Evolutionary conservation across 2,329 filamentous ascomycete genomes (phyloP).

Genomic region (Septoria linicola): DNA sequence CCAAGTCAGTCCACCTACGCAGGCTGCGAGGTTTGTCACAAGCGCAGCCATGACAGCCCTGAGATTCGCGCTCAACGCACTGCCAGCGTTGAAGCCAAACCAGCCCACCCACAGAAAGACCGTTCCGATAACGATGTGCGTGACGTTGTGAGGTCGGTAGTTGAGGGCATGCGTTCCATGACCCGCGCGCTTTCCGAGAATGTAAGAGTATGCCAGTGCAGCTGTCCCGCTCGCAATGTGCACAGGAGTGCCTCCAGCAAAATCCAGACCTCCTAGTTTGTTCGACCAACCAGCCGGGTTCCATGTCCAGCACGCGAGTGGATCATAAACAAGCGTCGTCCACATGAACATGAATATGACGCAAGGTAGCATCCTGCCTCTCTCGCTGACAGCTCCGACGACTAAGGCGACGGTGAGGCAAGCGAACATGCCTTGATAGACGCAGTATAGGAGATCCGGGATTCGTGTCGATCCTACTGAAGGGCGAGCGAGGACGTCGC

Average conservation of each 20-base stretch:
- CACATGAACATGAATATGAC: slow-evolving; percentile 93
- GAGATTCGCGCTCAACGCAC: slow-evolving; percentile 71
- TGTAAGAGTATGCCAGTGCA: slow-evolving; percentile 84
- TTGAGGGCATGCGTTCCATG: slow-evolving; percentile 86
- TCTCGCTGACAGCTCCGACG: slow-evolving; percentile 80
- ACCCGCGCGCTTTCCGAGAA: slow-evolving; percentile 81
- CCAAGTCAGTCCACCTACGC: slow-evolving; percentile 83
- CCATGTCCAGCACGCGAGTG: slow-evolving; percentile 95
- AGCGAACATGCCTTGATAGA: slow-evolving; percentile 88
- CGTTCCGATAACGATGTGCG: slow-evolving; percentile 86
- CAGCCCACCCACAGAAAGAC: slow-evolving; percentile 94
- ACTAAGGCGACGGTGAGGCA: slow-evolving; percentile 83
- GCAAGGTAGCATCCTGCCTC: slow-evolving; percentile 83
- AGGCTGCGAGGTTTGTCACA: slow-evolving; percentile 82
- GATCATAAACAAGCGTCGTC: slow-evolving; percentile 86
- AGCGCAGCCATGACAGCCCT: slow-evolving; percentile 84
- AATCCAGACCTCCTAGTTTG: slow-evolving; percentile 78
- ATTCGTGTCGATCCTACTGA: slow-evolving; percentile 71
- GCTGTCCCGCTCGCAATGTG: slow-evolving; percentile 85
- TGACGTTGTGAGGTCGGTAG: slow-evolving; percentile 90
- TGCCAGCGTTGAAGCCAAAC: slow-evolving; percentile 98
- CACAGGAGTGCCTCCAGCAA: slow-evolving; percentile 85
- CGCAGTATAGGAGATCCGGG: slow-evolving; percentile 79
- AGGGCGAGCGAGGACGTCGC: slow-evolving; percentile 69
- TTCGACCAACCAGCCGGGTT: slow-evolving; percentile 78